Base-by-base conservation (phyloP, 805 yeast genomes). In the Clavispora asparagi region DNA sequence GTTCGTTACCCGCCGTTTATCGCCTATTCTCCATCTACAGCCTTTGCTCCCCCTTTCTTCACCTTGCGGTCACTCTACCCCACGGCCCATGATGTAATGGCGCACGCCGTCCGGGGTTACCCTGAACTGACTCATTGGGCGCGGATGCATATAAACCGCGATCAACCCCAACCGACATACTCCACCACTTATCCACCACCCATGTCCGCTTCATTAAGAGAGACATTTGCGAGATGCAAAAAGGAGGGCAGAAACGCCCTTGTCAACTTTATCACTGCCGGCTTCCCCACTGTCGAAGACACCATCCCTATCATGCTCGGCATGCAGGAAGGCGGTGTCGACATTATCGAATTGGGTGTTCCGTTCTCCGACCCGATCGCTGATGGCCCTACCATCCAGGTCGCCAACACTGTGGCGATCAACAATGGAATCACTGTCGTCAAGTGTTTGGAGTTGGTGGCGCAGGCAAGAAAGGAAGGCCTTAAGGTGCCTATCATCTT, bases 341-440 rank as follows among this genome's bases (percentile, higher is more conserved):
- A 94, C 62, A 78, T 94, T 51, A 88, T 94, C 56, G 99, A 94
- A 70, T 71, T 94, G 40, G 99, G 99, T 51, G 71, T 94, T 63
- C 99, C 99, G 41, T 94, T 94, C 65, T 85, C 96, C 19, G 99
- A 94, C 64, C 99, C 99, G 33, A 90, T 94, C 64, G 99, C 98
- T 30, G 99, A 94, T 66, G 99, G 99, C 41, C 96, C 98, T 35
- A 88, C 96, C 14, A 94, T 94, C 59, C 99, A 94, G 71, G 82
- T 73, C 30, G 89, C 98, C 33, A 91, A 91, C 70, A 79, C 79
- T 17, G 73, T 70, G n/a, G 94, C 99, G 16, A 75, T 94, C 52
- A 76, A 79, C 25, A 92, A 94, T 58, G 95, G 95, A 12, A 79
- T 90, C 49, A 84, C 89, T 28, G 82, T 89, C 52, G 63, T 71